Evolutionary conservation across 495 filamentous ascomycete genomes (phyloP), one percentile per base, ranked within the genome.

Genomic region (Echria macrotheca): DNA sequence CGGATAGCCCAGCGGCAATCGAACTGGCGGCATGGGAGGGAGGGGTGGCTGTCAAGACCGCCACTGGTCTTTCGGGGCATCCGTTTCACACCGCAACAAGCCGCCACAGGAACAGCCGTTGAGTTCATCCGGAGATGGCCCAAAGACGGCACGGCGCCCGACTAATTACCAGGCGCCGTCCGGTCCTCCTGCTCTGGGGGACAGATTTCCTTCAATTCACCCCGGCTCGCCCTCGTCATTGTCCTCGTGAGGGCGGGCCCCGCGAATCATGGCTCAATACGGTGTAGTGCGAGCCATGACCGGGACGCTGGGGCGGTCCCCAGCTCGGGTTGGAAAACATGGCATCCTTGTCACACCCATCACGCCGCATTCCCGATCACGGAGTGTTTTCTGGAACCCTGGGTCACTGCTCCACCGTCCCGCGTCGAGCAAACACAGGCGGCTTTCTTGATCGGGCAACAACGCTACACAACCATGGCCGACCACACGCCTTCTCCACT

Each of bases 201-300:
- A n/a, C n/a, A n/a, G n/a, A n/a, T n/a, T n/a, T n/a, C n/a, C n/a
- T n/a, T n/a, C n/a, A n/a, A n/a, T n/a, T n/a, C 11, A n/a, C 19
- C 24, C 35, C 18, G 12, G 42, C 6, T 22, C 12, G 19, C 14
- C 14, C 2, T 25, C 17, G 35, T 42, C 47, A 17, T n/a, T 54
- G 43, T 46, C 52, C 56, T 52, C 56, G 44, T 58, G 56, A 50
- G 56, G 37, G 29, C 32, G 38, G 39, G 32, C 39, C 39, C 43
- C 50, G 41, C 50, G 33, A 44, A 35, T 46, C 43, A 29, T 14
- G 35, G 25, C 47, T 42, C 8, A 19, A 43, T 33, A 19, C 12
- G 24, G 47, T 9, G 40, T 51, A 43, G 39, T 15, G 40, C 40
- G 39, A n/a, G 40, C 23, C 40, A 51, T 21, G 29, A 51, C 49